These are phyloP conservation scores for Ceratocystis destructans DNA, from an alignment of 2,329 filamentous ascomycete genomes.

Conservation along the genomic window DNA sequence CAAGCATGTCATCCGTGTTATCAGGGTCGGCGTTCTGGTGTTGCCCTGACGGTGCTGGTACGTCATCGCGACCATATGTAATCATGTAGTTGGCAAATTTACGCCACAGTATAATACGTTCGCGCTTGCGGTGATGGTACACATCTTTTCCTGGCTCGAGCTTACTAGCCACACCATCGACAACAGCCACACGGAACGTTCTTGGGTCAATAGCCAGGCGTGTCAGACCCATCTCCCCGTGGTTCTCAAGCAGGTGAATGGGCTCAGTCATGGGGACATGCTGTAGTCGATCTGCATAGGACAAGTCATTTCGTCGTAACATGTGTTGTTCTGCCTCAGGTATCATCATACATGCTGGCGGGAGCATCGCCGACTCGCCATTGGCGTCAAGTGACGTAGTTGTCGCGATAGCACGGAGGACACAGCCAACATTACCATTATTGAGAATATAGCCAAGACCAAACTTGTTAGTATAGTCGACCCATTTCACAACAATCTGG, in stretches of 20 bases:
- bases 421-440: constrained; percentile 66
- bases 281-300: constrained; percentile 44
- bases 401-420: constrained; percentile 38
- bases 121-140: constrained; percentile 51
- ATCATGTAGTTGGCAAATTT: constrained; percentile 66
- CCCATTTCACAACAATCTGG: constrained; percentile 63
- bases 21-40: constrained; percentile 5
- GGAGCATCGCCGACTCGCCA: constrained; percentile 40
- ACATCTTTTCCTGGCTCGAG: constrained; percentile 49
- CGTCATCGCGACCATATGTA: constrained; percentile 57
- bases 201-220: constrained; percentile 51
- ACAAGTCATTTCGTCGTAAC: constrained; percentile 42
- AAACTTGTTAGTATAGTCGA: constrained; percentile 79
- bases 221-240: constrained; percentile 48
- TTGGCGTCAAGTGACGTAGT: constrained; percentile 29
- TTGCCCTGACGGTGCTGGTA: constrained; percentile 26
- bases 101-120: constrained; percentile 55
- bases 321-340: constrained; percentile 59
- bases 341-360: constrained; percentile 58
- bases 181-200: constrained; percentile 42
- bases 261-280: constrained; percentile 48
- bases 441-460: constrained; percentile 73
- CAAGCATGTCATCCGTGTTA: constrained; percentile 14
- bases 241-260: constrained; percentile 64
- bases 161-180: constrained; percentile 47